Evolutionary conservation across 2,329 filamentous ascomycete genomes (phyloP).

Genomic region (Westerdykella ornata): DNA sequence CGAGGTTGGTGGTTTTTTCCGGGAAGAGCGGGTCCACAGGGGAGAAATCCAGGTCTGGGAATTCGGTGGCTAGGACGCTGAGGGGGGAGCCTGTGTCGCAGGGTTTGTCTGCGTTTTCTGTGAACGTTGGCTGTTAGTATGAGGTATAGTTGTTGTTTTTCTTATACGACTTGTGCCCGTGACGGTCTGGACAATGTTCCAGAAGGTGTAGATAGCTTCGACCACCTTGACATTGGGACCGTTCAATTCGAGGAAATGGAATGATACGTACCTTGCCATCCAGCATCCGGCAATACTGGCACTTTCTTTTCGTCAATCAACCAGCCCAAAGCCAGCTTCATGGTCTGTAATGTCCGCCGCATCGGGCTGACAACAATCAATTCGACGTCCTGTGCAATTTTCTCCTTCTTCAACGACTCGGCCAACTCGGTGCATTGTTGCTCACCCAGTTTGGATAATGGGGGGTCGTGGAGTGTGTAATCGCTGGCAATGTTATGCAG

Average conservation of each 20-base stretch:
- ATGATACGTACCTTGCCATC: constrained; percentile 54
- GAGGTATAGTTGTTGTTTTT: neutral
- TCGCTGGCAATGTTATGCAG: constrained; percentile 41
- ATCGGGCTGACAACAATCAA: constrained; percentile 59
- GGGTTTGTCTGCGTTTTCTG: constrained; percentile 44
- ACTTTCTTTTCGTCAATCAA: constrained; percentile 45
- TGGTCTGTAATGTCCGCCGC: constrained; percentile 59
- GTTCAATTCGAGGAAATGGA: neutral
- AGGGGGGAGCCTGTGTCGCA: constrained; percentile 57
- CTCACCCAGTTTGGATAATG: constrained; percentile 37
- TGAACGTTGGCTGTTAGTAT: too few relatives aligned
- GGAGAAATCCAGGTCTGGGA: constrained; percentile 53
- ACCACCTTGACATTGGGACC: neutral
- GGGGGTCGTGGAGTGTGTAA: constrained; percentile 39
- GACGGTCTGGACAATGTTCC: neutral
- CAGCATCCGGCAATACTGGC: constrained; percentile 51
- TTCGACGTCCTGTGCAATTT: constrained; percentile 43
- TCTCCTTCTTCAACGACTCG: constrained; percentile 31
- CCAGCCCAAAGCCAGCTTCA: constrained; percentile 53
- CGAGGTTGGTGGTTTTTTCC: constrained; percentile 49
- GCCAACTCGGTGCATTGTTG: constrained; percentile 39
- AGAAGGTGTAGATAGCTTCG: neutral
- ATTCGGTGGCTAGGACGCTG: constrained; percentile 41
- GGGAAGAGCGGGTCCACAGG: constrained; percentile 55
- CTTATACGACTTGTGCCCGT: neutral